phyloP scores from a whole-genome alignment of 192 early-diverging fungal genomes.

The Podila epigama region DNA sequence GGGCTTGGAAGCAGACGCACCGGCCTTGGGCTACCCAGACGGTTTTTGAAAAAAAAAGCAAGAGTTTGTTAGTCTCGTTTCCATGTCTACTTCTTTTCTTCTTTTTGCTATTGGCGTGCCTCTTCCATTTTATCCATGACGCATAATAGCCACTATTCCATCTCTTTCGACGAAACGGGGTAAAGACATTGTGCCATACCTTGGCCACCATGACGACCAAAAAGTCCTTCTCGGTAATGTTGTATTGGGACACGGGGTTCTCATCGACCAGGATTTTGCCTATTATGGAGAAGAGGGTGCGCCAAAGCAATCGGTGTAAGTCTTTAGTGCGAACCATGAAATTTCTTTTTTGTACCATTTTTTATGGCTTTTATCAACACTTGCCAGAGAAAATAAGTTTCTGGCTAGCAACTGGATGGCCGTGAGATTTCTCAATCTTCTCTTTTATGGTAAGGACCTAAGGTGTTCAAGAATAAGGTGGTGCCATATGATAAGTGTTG shows the following conservation, averaged over 20 bases:
- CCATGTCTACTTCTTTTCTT: no score
- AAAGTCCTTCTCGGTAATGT: conserved; percentile 92
- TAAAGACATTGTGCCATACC: conserved; percentile 49
- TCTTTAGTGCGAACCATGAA: neutral
- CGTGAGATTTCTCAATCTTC: conserved; percentile 76
- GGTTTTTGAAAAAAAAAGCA: neutral
- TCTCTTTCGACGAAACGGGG: no score
- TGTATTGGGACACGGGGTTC: conserved; percentile 74
- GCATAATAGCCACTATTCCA: no score
- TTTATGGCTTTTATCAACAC: neutral
- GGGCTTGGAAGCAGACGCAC: conserved; percentile 31
- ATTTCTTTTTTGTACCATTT: neutral
- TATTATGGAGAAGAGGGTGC: conserved; percentile 29
- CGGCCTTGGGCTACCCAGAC: conserved; percentile 52
- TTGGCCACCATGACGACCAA: conserved; percentile 95
- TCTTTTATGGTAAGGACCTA: conserved; percentile 82
- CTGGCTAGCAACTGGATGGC: conserved; percentile 73
- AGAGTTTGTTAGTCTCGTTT: neutral
- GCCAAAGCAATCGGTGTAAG: neutral
- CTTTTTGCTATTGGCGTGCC: no score
- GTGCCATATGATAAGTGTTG: no score
- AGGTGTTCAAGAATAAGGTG: neutral
- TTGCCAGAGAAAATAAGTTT: conserved; percentile 91
- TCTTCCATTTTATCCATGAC: no score
- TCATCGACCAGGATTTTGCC: conserved; percentile 90